A percentile compares a stretch with the other conserved stretches of the same genome.
Evolutionary conservation across 225 moss, liverwort and hornwort species (phyloP).

Genomic region (Marchantia paleacea): DNA sequence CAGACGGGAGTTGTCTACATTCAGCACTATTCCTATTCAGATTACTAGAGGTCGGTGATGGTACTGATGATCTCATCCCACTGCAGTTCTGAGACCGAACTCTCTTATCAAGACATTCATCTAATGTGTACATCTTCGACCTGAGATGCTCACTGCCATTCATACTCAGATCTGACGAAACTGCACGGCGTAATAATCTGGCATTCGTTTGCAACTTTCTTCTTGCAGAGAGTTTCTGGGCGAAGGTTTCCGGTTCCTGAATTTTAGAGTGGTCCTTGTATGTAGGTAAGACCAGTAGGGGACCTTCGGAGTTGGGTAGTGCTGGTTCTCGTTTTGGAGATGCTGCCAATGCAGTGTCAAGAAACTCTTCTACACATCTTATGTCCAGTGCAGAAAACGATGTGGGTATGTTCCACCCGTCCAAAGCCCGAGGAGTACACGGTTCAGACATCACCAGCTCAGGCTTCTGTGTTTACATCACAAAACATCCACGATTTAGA

Average conservation of each 20-base stretch:
- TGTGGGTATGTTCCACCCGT: conserved; percentile 41
- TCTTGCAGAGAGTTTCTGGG: conserved; percentile 14
- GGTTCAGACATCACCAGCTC: conserved; percentile 33
- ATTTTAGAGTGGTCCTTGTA: background rate
- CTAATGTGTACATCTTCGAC: background rate
- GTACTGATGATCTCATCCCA: background rate
- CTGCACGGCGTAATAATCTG: background rate
- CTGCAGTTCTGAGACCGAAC: background rate
- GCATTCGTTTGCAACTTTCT: conserved; percentile 2
- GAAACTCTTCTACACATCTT: conserved; percentile 30
- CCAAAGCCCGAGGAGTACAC: conserved; percentile 28
- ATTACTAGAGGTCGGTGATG: background rate
- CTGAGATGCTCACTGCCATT: background rate
- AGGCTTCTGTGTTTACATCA: conserved; percentile 14
- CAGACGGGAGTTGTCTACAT: background rate
- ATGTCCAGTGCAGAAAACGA: conserved; percentile 34
- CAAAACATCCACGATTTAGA: background rate
- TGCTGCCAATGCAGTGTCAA: background rate
- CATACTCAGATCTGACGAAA: background rate
- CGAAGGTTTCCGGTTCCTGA: background rate
- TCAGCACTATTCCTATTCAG: background rate
- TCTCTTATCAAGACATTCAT: background rate
- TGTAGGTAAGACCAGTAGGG: background rate
- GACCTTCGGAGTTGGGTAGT: background rate
- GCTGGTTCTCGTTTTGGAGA: background rate